phyloP scores from a whole-genome alignment of 352 stramenopile species.

The Phytophthora boehmeriae region DNA sequence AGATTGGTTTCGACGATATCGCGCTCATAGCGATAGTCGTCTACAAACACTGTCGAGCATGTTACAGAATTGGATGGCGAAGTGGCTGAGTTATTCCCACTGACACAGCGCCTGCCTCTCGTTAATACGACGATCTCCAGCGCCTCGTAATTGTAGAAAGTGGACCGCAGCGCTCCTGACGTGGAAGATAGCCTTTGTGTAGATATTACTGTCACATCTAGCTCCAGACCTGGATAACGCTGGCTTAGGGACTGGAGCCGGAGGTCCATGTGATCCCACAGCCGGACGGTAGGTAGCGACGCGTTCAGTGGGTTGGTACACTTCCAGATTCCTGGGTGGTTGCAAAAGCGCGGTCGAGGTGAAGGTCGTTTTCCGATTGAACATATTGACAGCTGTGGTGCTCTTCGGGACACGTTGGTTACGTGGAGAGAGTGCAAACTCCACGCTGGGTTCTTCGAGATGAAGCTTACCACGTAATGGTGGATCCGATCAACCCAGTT shows the following conservation, averaged over 20 bases:
- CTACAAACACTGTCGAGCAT: conserved; percentile 46
- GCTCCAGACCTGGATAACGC: conserved; percentile 29
- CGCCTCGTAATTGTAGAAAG: conserved; percentile 15
- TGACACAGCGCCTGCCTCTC: conserved; percentile 23
- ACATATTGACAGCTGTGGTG: conserved; percentile 10
- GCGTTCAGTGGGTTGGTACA: conserved; percentile 16
- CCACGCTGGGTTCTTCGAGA: conserved; percentile 21
- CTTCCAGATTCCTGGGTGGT: conserved; percentile 25
- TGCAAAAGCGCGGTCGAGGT: conserved; percentile 28
- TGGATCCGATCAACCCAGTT: conserved; percentile 51
- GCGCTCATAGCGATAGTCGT: conserved; percentile 62
- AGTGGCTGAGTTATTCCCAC: background rate
- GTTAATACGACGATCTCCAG: conserved; percentile 37
- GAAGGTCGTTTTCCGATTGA: conserved; percentile 1
- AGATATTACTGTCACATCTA: conserved; percentile 35
- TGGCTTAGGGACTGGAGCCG: conserved; percentile 19
- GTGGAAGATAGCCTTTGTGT: conserved; percentile 15
- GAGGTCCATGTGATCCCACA: conserved; percentile 39
- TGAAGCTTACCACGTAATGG: conserved; percentile 28
- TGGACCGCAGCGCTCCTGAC: conserved; percentile 3
- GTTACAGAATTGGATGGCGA: background rate
- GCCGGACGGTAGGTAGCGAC: conserved; percentile 12
- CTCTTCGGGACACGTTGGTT: background rate
- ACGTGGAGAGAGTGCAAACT: conserved; percentile 39
- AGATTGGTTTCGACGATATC: conserved; percentile 39